A percentile compares a stretch with the other conserved stretches of the same genome.
These are phyloP conservation scores for Aaosphaeria pasadenensis DNA, from an alignment of 2,329 filamentous ascomycete species.

Conservation along the genomic window DNA sequence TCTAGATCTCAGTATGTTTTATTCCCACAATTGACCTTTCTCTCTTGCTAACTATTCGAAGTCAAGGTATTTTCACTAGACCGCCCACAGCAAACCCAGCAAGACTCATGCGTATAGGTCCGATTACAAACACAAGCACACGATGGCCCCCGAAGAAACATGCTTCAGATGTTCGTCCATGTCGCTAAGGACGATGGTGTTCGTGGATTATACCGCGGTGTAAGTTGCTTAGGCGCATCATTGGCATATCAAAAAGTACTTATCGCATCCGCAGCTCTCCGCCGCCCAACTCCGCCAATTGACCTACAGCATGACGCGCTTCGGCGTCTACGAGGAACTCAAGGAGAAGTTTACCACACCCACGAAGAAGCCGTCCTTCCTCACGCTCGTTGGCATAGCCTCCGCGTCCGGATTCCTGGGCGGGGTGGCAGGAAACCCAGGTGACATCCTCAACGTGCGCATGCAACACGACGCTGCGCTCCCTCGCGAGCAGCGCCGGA, in stretches of 20 bases:
- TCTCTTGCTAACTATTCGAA: slow-evolving; percentile 33
- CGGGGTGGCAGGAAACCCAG: slow-evolving; percentile 87
- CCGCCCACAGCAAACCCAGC: slow-evolving; percentile 1
- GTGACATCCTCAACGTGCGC: slow-evolving; percentile 94
- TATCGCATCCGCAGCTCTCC: slow-evolving; percentile 57
- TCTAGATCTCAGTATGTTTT: slow-evolving; percentile 75
- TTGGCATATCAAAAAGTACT: slow-evolving; percentile 1
- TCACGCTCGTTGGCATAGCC: slow-evolving; percentile 78
- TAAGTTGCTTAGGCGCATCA: slow-evolving; percentile 36
- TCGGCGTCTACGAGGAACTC: slow-evolving; percentile 93
- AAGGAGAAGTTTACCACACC: slow-evolving; percentile 65
- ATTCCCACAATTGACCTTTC: background rate
- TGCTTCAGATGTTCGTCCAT: slow-evolving; percentile 82
- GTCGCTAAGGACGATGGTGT: slow-evolving; percentile 73
- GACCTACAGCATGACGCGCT: slow-evolving; percentile 94
- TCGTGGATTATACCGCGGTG: slow-evolving; percentile 81
- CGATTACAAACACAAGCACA: slow-evolving; percentile 76
- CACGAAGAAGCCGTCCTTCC: slow-evolving; percentile 60
- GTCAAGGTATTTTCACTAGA: slow-evolving; percentile 41
- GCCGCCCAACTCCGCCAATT: slow-evolving; percentile 87
- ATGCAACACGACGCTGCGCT: slow-evolving; percentile 94
- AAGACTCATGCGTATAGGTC: slow-evolving; percentile 55
- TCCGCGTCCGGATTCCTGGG: slow-evolving; percentile 82
- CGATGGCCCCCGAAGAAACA: slow-evolving; percentile 68
- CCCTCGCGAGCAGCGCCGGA: slow-evolving; percentile 68